Evolutionary conservation across 306 rosid genomes (phyloP), one percentile per base, ranked within the genome.

Genomic region (Trifolium dubium): DNA sequence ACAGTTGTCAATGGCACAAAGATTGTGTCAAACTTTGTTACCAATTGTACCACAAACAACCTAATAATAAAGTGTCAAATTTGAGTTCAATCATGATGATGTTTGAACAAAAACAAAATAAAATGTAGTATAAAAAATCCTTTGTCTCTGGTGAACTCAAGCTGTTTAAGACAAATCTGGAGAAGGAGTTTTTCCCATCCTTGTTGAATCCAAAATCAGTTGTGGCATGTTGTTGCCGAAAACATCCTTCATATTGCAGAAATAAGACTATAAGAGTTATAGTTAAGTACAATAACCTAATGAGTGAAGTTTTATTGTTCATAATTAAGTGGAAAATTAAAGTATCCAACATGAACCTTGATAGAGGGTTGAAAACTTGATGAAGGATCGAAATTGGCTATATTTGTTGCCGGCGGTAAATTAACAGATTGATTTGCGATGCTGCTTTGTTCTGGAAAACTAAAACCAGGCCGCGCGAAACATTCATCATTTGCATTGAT

Each of bases 371-470:
- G 90, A 70, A 84, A 86, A 32, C 79, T 78, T 2, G 88, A 67
- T 6, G 92, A 77, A 68, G 77, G 37, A 64, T 89, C 86, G 3
- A 84, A 73, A 54, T 81, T 69, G 12, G 78, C 30, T 58, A 64
- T 50, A 73, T 82, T 87, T 63, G 80, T 64, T 50, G 40, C 40
- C 31, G 97, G 71, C 17, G 89, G 84, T 39, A 85, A 6, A 71
- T 46, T 53, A 62, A 59, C 46, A 66, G 89, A 73, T 68, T 77
- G 92, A 65, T 79, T 85, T 17, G 87, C 80, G 81, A 86, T 72
- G 65, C 50, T 40, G 74, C 86, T 79, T 49, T 82, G 82, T 72
- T 80, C 80, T 11, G 91, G 81, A 72, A 84, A 61, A 54, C 71
- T 71, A 43, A 61, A 85, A 34, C 83, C 63, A 30, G 87, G 74